These are phyloP conservation scores for Colletotrichum nymphaeae DNA, from an alignment of 2,329 filamentous ascomycete species.

Conservation along the genomic window DNA sequence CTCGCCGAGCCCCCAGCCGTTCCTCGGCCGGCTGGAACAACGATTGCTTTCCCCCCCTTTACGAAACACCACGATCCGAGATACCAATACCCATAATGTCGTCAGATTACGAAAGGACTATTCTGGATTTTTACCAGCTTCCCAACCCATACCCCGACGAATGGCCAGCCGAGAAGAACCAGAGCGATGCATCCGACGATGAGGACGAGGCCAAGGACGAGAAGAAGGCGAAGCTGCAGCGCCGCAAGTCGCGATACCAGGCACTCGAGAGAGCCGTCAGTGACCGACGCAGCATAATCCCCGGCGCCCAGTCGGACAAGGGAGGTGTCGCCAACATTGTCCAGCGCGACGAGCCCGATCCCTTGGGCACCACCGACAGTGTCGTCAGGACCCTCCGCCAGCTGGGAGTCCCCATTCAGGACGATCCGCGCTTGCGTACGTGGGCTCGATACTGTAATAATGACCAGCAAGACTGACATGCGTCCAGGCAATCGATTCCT, in stretches of 20 bases:
- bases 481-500: conserved; percentile 87
- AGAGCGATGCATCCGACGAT: conserved; percentile 74
- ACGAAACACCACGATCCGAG: background rate
- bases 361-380: conserved; percentile 87
- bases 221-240: conserved; percentile 61
- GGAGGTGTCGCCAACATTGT: conserved; percentile 81
- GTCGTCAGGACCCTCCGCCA: conserved; percentile 84
- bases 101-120: conserved; percentile 77
- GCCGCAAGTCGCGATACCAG: conserved; percentile 83
- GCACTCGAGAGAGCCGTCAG: conserved; percentile 82
- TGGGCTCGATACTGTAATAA: conserved; percentile 37
- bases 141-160: conserved; percentile 80
- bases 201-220: conserved; percentile 64
- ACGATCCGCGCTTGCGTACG: conserved; percentile 81
- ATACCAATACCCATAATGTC: conserved; percentile 21
- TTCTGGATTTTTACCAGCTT: conserved; percentile 92
- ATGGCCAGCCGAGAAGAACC: conserved; percentile 88
- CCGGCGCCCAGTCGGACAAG: conserved; percentile 73
- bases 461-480: conserved; percentile 22
- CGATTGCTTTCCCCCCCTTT: background rate
- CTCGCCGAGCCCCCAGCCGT: conserved; percentile 8
- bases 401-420: conserved; percentile 83
- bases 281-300: conserved; percentile 73
- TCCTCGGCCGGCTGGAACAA: background rate
- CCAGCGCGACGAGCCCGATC: conserved; percentile 92